These are phyloP conservation scores for Exophiala spinifera DNA, from an alignment of 2,329 filamentous ascomycete genomes.

Conservation along the genomic window DNA sequence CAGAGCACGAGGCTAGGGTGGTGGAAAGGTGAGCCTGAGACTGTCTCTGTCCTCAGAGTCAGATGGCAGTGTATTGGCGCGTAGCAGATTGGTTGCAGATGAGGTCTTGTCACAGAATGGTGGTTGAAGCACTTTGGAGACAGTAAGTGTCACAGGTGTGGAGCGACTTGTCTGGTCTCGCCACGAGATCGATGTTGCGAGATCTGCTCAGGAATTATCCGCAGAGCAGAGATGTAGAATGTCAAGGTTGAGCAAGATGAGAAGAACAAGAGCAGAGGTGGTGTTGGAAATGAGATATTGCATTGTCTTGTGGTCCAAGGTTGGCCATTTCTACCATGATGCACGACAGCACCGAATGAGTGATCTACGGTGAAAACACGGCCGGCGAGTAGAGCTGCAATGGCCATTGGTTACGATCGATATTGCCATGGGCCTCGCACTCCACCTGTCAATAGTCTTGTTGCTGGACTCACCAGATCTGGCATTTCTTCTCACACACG, in stretches of 20 bases:
- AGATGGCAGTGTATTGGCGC: conserved; percentile 21
- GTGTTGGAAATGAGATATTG: conserved; percentile 6
- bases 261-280: not conserved
- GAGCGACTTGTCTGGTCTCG: conserved; percentile 6
- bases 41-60: conserved; percentile 15
- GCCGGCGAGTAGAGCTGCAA: conserved; percentile 6
- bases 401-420: conserved; percentile 11
- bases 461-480: conserved; percentile 13
- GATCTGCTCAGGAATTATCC: not conserved
- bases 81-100: conserved; percentile 26
- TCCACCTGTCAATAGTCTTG: conserved; percentile 15
- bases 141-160: conserved; percentile 25
- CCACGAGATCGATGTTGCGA: not conserved
- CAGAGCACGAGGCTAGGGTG: conserved; percentile 12
- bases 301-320: conserved; percentile 6
- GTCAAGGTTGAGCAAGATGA: not conserved
- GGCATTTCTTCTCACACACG: conserved; percentile 3
- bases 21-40: conserved; percentile 18
- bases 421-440: not conserved
- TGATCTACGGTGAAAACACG: conserved; percentile 6
- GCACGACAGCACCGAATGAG: conserved; percentile 4
- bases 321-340: not conserved
- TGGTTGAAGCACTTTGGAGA: conserved; percentile 24
- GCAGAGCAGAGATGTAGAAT: not conserved
- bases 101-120: conserved; percentile 19